Evolutionary conservation across 2,329 filamentous ascomycete genomes (phyloP).

Genomic region (Nemania bipapillata): DNA sequence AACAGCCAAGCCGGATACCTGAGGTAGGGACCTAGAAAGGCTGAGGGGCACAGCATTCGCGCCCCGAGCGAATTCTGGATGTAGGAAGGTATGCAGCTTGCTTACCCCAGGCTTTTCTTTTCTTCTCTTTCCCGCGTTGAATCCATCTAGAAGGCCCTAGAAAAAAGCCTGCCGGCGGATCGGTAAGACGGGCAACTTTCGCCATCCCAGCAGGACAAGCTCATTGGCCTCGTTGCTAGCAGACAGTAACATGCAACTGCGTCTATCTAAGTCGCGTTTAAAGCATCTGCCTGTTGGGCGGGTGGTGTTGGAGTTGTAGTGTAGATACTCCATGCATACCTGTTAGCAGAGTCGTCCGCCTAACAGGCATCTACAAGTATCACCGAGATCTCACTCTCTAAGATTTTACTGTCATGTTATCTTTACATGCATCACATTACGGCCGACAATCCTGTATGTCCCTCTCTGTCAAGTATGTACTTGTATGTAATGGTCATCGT

Average conservation of each 20-base stretch:
- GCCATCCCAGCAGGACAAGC: background rate
- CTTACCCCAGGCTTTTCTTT: constrained; percentile 1
- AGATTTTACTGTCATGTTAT: background rate
- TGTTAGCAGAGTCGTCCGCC: background rate
- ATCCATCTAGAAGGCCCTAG: background rate
- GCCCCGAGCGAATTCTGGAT: background rate
- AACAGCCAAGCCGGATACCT: constrained; percentile 24
- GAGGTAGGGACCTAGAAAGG: background rate
- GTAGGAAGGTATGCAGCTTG: background rate
- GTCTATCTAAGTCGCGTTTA: background rate
- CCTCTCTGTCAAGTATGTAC: too few relatives aligned
- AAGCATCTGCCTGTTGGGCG: background rate
- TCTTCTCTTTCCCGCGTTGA: background rate
- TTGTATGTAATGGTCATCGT: constrained; percentile 3
- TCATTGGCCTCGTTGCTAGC: background rate
- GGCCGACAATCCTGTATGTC: background rate
- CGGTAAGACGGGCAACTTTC: background rate
- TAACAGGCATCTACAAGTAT: background rate
- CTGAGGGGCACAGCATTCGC: background rate
- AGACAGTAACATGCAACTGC: background rate
- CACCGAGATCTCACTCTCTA: background rate
- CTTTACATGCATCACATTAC: background rate
- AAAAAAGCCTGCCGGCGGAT: background rate
- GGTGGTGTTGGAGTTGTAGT: background rate
- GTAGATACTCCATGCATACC: too few relatives aligned